Conservation (phyloP, 768 basidiomycete genomes). For the Pleurotus platypus region DNA sequence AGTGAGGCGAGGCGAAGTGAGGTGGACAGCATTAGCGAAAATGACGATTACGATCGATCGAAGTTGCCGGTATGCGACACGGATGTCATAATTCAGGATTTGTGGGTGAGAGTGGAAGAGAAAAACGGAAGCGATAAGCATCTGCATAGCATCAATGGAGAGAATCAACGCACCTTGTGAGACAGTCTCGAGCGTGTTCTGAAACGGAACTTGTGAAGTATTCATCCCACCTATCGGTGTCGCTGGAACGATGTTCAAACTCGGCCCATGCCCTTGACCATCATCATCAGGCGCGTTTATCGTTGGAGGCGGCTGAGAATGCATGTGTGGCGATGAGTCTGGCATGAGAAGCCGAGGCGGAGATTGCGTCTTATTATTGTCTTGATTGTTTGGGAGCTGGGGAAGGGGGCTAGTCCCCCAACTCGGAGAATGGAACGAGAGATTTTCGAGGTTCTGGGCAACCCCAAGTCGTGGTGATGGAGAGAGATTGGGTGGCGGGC, state of each 20-base stretch:
- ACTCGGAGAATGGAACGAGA: constrained; percentile 63
- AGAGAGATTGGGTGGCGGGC: constrained; percentile 24
- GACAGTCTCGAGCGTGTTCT: constrained; percentile 44
- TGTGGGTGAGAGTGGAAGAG: background rate
- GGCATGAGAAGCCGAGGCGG: constrained; percentile 60
- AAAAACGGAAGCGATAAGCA: constrained; percentile 6
- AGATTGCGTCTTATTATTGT: constrained; percentile 54
- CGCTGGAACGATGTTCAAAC: constrained; percentile 77
- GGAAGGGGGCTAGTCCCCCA: constrained; percentile 52
- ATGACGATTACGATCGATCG: background rate
- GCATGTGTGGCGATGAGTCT: constrained; percentile 27
- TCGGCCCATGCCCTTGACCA: constrained; percentile 50
- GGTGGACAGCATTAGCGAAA: background rate
- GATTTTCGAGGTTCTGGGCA: constrained; percentile 55
- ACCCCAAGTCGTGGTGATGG: constrained; percentile 57
- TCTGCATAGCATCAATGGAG: constrained; percentile 4
- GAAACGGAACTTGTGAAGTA: constrained; percentile 48
- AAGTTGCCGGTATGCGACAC: background rate
- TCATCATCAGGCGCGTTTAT: constrained; percentile 64
- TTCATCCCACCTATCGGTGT: constrained; percentile 69
- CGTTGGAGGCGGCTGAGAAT: constrained; percentile 35
- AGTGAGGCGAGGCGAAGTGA: background rate
- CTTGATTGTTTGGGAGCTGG: constrained; percentile 22
- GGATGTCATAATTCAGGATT: background rate
- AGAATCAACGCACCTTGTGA: constrained; percentile 45